These are phyloP conservation scores for Nyctanthes arbortristis DNA, from an alignment of 257 asterid species.

Conservation along the genomic window DNA sequence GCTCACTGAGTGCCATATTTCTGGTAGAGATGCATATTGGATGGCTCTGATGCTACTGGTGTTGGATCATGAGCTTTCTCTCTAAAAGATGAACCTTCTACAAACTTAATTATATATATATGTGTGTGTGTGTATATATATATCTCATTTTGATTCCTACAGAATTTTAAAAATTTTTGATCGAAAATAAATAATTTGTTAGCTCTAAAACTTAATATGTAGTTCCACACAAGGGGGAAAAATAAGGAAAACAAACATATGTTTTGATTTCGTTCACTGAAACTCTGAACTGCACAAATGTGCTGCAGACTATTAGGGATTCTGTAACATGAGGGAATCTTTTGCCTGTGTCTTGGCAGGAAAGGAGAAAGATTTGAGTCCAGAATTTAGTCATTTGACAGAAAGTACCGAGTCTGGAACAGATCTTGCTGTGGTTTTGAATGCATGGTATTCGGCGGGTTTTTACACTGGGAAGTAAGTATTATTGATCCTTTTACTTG, in stretches of 20 bases:
- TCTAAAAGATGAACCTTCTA: not conserved
- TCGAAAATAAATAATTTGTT: not conserved
- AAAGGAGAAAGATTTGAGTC: conserved; percentile 29
- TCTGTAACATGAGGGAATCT: not conserved
- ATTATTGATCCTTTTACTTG: conserved; percentile 1
- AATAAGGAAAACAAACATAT: not conserved
- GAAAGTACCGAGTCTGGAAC: conserved; percentile 43
- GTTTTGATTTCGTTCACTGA: not conserved
- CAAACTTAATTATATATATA: not conserved
- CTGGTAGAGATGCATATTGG: not conserved
- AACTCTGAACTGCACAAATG: not conserved
- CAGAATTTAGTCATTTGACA: conserved; percentile 18
- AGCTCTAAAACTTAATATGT: not conserved
- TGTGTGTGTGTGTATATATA: too few relatives aligned
- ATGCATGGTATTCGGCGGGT: conserved; percentile 84
- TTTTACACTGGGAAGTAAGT: conserved; percentile 86
- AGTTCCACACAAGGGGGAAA: not conserved
- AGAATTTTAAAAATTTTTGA: not conserved
- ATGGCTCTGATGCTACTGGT: not conserved
- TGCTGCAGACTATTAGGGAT: not conserved
- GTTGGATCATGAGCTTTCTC: not conserved
- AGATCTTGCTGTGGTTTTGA: conserved; percentile 60
- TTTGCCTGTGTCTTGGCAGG: conserved; percentile 36
- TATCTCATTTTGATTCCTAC: not conserved
- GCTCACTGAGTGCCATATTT: not conserved